Conservation (phyloP, 495 filamentous ascomycete species). For the Hypoxylon rickii region DNA sequence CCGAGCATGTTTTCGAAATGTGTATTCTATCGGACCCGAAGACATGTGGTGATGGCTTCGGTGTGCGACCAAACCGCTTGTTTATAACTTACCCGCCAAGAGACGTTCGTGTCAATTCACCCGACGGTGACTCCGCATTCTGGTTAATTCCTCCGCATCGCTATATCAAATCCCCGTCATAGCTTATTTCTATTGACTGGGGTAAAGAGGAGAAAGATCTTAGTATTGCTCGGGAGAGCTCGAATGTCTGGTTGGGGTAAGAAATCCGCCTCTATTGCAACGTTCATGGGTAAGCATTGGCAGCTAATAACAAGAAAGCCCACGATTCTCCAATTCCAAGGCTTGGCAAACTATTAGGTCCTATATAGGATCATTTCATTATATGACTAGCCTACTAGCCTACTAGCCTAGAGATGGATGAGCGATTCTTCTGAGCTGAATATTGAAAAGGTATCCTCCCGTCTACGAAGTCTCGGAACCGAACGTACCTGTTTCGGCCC, state of each 20-base stretch:
- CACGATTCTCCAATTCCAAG: constrained; percentile 14
- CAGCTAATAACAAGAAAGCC: neutral
- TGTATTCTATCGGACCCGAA: neutral
- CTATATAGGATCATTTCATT: neutral
- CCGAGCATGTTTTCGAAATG: constrained; percentile 18
- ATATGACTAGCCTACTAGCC: neutral
- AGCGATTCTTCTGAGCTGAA: neutral
- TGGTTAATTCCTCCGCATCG: constrained; percentile 28
- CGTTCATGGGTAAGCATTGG: neutral
- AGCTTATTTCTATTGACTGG: constrained; percentile 9
- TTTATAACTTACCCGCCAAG: constrained; percentile 29
- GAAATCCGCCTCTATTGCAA: neutral
- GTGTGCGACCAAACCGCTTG: constrained; percentile 1
- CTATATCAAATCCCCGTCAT: constrained; percentile 21
- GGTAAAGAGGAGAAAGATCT: constrained; percentile 8
- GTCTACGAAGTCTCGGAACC: too few species aligned
- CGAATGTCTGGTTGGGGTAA: constrained; percentile 2
- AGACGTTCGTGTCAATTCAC: constrained; percentile 21
- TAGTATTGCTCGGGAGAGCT: neutral
- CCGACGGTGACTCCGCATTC: constrained; percentile 1
- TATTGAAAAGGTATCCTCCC: neutral
- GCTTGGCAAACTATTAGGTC: constrained; percentile 13
- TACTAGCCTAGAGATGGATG: too few species aligned
- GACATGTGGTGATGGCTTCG: neutral
- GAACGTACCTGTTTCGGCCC: too few species aligned